phyloP scores from a whole-genome alignment of 2,329 filamentous ascomycete species.

The Fusarium sp. region DNA sequence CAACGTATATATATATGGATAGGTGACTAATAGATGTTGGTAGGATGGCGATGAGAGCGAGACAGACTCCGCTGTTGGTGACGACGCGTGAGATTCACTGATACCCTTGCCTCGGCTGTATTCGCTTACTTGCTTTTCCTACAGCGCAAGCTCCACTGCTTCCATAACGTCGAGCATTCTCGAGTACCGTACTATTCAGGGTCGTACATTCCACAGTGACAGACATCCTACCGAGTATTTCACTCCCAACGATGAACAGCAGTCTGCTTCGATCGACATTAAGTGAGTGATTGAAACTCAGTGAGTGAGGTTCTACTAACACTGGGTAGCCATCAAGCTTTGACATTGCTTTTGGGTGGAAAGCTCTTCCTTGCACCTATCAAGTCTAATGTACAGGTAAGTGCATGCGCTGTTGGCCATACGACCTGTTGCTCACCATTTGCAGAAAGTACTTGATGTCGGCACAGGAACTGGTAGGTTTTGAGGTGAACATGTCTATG shows the following conservation, averaged over 20 bases:
- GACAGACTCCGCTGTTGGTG: conserved; percentile 31
- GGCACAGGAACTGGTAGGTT: conserved; percentile 40
- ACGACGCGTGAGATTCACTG: conserved; percentile 22
- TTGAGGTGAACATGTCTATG: neutral
- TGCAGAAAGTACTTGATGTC: conserved; percentile 41
- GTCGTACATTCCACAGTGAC: conserved; percentile 44
- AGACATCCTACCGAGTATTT: conserved; percentile 43
- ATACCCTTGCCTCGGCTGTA: neutral
- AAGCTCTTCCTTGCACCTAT: conserved; percentile 41
- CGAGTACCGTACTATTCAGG: conserved; percentile 42
- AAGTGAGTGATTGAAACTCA: conserved; percentile 5
- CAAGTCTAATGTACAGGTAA: conserved; percentile 32
- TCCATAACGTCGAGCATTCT: conserved; percentile 43
- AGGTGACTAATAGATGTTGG: neutral
- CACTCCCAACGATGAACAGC: conserved; percentile 44
- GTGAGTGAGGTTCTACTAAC: neutral
- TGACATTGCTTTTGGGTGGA: conserved; percentile 34
- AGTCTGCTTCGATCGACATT: conserved; percentile 44
- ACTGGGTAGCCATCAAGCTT: conserved; percentile 37
- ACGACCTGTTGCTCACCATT: neutral
- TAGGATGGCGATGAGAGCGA: conserved; percentile 34
- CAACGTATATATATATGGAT: neutral
- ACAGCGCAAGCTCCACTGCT: conserved; percentile 43
- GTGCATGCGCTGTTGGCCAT: neutral
- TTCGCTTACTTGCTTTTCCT: neutral